phyloP scores from a whole-genome alignment of 257 asterid genomes.

The Solanum appendiculatum region DNA sequence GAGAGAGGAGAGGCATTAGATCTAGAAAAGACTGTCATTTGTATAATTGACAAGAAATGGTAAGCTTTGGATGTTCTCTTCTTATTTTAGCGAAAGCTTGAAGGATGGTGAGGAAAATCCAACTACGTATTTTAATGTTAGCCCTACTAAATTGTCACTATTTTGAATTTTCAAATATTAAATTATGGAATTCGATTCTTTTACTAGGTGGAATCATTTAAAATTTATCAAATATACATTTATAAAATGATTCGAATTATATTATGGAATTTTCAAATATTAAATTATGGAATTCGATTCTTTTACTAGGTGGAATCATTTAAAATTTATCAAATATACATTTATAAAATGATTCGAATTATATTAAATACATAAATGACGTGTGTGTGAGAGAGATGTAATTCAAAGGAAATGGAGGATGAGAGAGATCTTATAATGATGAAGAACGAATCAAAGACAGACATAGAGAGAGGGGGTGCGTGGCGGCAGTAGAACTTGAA shows the following conservation, averaged over 20 bases:
- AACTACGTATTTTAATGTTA: background rate
- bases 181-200: too few species aligned
- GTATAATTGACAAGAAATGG: background rate
- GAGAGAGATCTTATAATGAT: constrained; percentile 3
- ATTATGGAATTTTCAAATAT: too few species aligned
- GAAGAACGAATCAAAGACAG: background rate
- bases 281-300: too few species aligned
- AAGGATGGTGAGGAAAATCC: background rate
- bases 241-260: too few species aligned
- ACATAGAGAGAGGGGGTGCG: background rate
- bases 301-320: too few species aligned
- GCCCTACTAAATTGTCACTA: background rate
- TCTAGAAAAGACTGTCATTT: constrained; percentile 18
- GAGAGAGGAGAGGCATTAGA: constrained; percentile 10
- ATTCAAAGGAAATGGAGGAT: background rate
- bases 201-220: too few species aligned
- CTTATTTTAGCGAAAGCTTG: background rate
- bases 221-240: too few species aligned
- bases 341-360: too few species aligned
- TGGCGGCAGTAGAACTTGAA: constrained; percentile 19
- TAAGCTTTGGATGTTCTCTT: background rate
- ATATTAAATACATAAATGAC: too few species aligned
- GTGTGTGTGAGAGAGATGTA: background rate
- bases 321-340: too few species aligned
- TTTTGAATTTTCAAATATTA: background rate